Base-by-base conservation (phyloP, 2,329 filamentous ascomycete species). In the Microsporum audouinii region DNA sequence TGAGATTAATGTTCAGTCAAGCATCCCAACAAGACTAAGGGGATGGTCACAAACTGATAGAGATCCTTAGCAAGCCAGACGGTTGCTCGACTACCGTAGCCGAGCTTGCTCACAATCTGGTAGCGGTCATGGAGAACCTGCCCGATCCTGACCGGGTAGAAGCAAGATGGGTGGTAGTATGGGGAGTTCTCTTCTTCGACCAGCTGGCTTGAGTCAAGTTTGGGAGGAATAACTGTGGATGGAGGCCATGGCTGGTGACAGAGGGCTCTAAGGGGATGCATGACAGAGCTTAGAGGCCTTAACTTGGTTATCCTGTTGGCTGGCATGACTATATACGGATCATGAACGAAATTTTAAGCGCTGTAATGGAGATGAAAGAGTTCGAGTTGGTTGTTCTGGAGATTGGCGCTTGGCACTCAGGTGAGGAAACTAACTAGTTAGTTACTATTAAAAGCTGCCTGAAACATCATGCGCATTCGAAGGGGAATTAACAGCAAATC, bases 51-150 rank as follows among this genome's bases (percentile, higher is more conserved):
- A 36, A 57, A 70, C 66, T 65, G 63, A 58, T 67, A 34, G 43
- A 69, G 64, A 57, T 63, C 63, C 36, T 58, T 31, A 5, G 63
- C 63, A 41, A 79, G 70, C 76, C 77, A 79, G 3, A 76, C 72
- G 0, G 76, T 78, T 5, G 76, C 77, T 47, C 64, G 67, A 4
- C 67, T 68, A 6, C 76, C 76, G 63, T 73, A 77, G 31, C 77
- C 77, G 8, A 79, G 70, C 63, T 80, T 79, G 7, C 55, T 62
- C 14, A 57, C 62, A 51, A 65, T 23, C 47, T 65, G 63, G 38
- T 65, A 65, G 31, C 62, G 41, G 55, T 41, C 60, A 45, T 63
- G 69, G 63, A 65, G 62, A 31, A 63, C 29, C 36, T 65, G 60
- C 14, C 60, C 57, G 1, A 65, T 34, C 12, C 51, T 53, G 10